phyloP scores from a whole-genome alignment of 1,284 basidiomycete species.

The Cryptococcus neoformans region DNA sequence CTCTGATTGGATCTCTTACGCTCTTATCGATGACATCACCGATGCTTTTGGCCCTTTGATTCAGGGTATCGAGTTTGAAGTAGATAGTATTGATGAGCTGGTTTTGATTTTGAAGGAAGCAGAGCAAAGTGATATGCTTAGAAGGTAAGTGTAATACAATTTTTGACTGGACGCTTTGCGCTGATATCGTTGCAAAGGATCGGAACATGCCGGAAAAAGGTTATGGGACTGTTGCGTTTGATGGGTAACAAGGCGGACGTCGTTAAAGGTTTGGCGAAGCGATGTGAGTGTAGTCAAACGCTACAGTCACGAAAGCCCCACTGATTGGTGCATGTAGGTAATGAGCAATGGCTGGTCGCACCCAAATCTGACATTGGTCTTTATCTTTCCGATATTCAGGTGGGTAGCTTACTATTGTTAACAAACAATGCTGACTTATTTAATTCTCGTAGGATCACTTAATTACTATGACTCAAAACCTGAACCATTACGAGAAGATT shows the following conservation, averaged over 20 bases:
- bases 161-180: not conserved
- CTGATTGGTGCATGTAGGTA: slow-evolving; percentile 52
- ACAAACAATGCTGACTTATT: not conserved
- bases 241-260: slow-evolving; percentile 99
- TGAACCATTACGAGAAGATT: slow-evolving; percentile 99
- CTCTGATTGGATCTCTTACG: slow-evolving; percentile 99
- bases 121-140: slow-evolving; percentile 74
- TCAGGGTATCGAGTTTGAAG: slow-evolving; percentile 98
- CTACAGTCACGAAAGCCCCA: not conserved
- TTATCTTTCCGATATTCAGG: slow-evolving; percentile 89
- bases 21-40: slow-evolving; percentile 99
- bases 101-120: slow-evolving; percentile 91
- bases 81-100: slow-evolving; percentile 97
- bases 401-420: slow-evolving; percentile 21
- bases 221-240: slow-evolving; percentile 89
- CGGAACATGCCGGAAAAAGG: slow-evolving; percentile 98
- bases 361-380: slow-evolving; percentile 97
- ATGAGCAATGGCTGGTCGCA: slow-evolving; percentile 98
- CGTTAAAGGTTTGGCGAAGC: slow-evolving; percentile 96
- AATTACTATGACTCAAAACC: slow-evolving; percentile 99
- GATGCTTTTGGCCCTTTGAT: slow-evolving; percentile 99
- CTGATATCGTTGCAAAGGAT: slow-evolving; percentile 59
- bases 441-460: slow-evolving; percentile 70
- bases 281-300: slow-evolving; percentile 52
- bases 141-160: slow-evolving; percentile 50